Percentiles rank a stretch among this genome's conserved stretches.
Conservation (phyloP, 768 basidiomycete species). For the Mycena vulgaris region DNA sequence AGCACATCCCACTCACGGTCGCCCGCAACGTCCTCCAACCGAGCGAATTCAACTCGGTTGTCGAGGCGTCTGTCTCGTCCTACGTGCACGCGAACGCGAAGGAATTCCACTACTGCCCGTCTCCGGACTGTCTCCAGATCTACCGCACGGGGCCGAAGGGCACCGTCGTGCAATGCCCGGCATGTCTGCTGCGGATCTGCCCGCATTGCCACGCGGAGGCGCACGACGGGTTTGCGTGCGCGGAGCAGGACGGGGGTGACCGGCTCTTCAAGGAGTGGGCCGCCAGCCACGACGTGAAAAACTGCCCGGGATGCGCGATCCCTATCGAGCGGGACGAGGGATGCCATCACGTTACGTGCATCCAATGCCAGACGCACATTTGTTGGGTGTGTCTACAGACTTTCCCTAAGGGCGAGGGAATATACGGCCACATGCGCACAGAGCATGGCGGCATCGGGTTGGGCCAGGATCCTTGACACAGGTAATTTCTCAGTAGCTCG, state of each 20-base stretch:
- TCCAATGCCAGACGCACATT: conserved; percentile 80
- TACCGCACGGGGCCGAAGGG: conserved; percentile 70
- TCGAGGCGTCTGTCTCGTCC: conserved; percentile 72
- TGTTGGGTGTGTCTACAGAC: conserved; percentile 87
- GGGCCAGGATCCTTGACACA: conserved; percentile 21
- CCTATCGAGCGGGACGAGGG: conserved; percentile 82
- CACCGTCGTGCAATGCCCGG: conserved; percentile 67
- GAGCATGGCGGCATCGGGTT: conserved; percentile 78
- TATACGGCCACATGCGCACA: conserved; percentile 84
- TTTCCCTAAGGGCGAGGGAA: conserved; percentile 76
- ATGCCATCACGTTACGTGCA: conserved; percentile 90
- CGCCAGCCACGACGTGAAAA: conserved; percentile 74
- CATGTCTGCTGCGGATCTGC: conserved; percentile 71
- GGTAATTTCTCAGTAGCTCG: neutral
- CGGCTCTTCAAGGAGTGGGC: conserved; percentile 77
- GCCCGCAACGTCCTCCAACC: conserved; percentile 67
- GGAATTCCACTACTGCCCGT: conserved; percentile 84
- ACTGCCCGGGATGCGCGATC: conserved; percentile 80
- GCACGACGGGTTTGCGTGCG: conserved; percentile 81
- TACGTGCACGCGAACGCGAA: conserved; percentile 72
- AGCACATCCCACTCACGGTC: conserved; percentile 67
- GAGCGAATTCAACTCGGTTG: conserved; percentile 68
- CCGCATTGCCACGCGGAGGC: conserved; percentile 65
- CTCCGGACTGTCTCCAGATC: conserved; percentile 83
- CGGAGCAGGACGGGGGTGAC: conserved; percentile 69